phyloP scores from a whole-genome alignment of 2,329 filamentous ascomycete genomes.

The Curvularia verruculosa region DNA sequence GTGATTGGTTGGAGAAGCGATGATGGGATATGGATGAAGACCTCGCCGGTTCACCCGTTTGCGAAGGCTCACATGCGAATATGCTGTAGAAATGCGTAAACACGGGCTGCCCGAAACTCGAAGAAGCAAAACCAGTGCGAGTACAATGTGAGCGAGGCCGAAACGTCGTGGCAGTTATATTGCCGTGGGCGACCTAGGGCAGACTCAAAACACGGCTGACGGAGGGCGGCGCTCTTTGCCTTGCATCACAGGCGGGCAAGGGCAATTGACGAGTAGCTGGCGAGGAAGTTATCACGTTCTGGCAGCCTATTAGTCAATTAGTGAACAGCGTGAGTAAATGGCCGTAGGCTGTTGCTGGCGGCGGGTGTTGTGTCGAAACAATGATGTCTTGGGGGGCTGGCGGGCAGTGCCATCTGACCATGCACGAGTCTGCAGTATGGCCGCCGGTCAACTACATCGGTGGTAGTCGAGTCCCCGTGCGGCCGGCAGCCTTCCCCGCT shows the following conservation, averaged over 20 bases:
- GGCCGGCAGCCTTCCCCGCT: conserved; percentile 13
- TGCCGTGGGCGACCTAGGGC: conserved; percentile 11
- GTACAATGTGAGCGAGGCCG: conserved; percentile 7
- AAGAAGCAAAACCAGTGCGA: neutral
- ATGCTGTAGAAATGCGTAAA: neutral
- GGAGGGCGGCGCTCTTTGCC: conserved; percentile 13
- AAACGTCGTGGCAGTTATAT: conserved; percentile 23
- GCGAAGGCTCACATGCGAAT: conserved; percentile 18
- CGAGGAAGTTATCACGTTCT: conserved; percentile 27
- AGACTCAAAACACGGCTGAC: conserved; percentile 23
- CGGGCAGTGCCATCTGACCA: conserved; percentile 29
- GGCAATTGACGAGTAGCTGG: conserved; percentile 27
- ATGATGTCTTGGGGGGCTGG: conserved; percentile 17
- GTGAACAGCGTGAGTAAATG: conserved; percentile 14
- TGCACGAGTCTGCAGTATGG: conserved; percentile 16
- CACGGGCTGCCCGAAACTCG: neutral
- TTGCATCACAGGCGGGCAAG: conserved; percentile 17
- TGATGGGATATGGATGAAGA: conserved; percentile 1
- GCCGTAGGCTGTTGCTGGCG: conserved; percentile 20
- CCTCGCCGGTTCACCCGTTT: conserved; percentile 13
- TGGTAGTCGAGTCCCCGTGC: conserved; percentile 14
- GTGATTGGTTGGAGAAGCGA: neutral
- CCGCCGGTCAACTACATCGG: conserved; percentile 23
- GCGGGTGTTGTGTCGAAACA: conserved; percentile 14
- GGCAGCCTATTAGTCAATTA: conserved; percentile 25